phyloP scores from a whole-genome alignment of 1,284 basidiomycete genomes.

The Sporisorium iseilematis-ciliati region DNA sequence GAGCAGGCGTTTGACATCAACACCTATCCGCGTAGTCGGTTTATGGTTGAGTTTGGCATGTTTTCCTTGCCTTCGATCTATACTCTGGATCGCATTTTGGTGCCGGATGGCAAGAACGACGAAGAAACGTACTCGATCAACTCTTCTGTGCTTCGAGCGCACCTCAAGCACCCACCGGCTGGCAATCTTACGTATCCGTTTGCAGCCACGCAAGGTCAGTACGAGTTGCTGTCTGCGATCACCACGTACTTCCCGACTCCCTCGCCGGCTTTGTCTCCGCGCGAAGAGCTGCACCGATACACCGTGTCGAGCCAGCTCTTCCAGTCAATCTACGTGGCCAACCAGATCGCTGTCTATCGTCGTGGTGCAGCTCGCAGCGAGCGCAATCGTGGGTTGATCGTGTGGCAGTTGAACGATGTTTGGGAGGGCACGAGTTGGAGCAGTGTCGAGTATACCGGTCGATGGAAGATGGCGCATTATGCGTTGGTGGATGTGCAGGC shows the following conservation, averaged over 20 bases:
- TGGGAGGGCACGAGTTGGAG: conserved; percentile 78
- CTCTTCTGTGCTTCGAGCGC: conserved; percentile 75
- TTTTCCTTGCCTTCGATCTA: conserved; percentile 78
- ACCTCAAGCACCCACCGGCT: conserved; percentile 75
- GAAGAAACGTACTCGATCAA: conserved; percentile 75
- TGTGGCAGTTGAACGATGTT: conserved; percentile 79
- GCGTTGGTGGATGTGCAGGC: conserved; percentile 73
- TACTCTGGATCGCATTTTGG: conserved; percentile 76
- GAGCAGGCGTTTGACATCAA: conserved; percentile 75
- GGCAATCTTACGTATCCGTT: conserved; percentile 75
- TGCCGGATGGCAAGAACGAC: conserved; percentile 70
- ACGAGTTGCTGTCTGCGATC: conserved; percentile 74
- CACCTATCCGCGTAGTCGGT: conserved; percentile 75
- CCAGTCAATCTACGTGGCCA: conserved; percentile 65
- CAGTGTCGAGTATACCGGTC: conserved; percentile 75
- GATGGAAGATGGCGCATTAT: conserved; percentile 76
- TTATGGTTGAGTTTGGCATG: conserved; percentile 78
- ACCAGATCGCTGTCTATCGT: conserved; percentile 77
- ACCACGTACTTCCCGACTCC: conserved; percentile 69
- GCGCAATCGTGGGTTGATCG: conserved; percentile 76
- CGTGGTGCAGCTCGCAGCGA: conserved; percentile 76
- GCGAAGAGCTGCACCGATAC: conserved; percentile 32
- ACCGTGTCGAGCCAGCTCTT: conserved; percentile 49
- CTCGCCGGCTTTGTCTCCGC: neutral
- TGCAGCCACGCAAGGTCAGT: conserved; percentile 74